Conservation (phyloP, 331 rosid species). For the Pyracantha coccinea region DNA sequence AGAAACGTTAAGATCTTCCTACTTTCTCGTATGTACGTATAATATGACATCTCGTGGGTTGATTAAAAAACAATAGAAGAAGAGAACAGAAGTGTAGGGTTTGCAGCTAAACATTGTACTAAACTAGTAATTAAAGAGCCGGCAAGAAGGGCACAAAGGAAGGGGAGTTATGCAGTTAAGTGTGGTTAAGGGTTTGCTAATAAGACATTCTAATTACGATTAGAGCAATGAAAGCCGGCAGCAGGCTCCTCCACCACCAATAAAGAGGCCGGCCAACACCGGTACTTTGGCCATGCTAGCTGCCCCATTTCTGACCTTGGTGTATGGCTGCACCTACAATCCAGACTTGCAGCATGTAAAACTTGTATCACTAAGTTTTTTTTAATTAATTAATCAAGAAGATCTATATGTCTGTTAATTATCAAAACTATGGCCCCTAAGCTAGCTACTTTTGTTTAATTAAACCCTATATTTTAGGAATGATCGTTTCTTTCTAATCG, state of each 20-base stretch:
- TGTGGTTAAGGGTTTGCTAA: constrained; percentile 21
- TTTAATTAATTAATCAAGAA: constrained; percentile 2
- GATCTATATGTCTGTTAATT: constrained; percentile 3
- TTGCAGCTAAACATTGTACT: constrained; percentile 42
- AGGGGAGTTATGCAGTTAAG: constrained; percentile 10
- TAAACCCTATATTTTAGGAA: background rate
- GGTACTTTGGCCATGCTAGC: constrained; percentile 16
- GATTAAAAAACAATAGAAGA: background rate
- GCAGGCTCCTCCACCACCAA: constrained; percentile 4
- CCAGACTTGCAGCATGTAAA: constrained; percentile 35
- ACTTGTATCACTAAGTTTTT: too few relatives aligned
- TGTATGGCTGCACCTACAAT: constrained; percentile 13
- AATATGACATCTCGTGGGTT: background rate
- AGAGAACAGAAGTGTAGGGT: constrained; percentile 6
- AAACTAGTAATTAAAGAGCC: constrained; percentile 18
- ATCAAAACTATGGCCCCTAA: background rate
- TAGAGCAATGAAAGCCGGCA: constrained; percentile 40
- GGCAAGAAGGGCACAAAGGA: constrained; percentile 42
- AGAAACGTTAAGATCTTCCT: background rate
- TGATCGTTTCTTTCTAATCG: too few relatives aligned
- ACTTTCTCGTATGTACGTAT: too few relatives aligned
- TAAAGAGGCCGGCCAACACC: constrained; percentile 33
- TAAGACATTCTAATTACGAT: constrained; percentile 34
- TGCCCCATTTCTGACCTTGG: constrained; percentile 27
- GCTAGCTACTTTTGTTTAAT: background rate